phyloP scores from a whole-genome alignment of 441 rosid genomes.

The Jatropha multifida region DNA sequence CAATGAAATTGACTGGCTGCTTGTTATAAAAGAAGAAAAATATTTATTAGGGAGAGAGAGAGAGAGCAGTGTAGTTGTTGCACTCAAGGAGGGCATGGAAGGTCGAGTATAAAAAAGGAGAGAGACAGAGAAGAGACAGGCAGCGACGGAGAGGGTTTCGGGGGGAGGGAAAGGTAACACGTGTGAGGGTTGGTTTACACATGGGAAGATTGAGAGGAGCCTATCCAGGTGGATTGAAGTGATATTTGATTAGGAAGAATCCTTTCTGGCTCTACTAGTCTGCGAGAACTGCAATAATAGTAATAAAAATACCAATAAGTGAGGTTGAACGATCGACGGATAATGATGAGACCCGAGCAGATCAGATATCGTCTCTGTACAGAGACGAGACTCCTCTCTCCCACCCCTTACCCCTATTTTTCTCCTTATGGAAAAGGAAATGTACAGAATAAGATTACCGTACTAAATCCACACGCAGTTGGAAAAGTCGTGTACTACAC shows the following conservation, averaged over 20 bases:
- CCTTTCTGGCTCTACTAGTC: neutral
- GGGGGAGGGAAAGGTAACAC: neutral
- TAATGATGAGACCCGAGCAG: neutral
- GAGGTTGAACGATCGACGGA: neutral
- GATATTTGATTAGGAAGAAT: neutral
- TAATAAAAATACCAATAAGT: neutral
- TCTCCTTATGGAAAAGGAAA: too few species aligned
- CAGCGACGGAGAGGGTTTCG: neutral
- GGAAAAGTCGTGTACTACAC: slow-evolving; percentile 22
- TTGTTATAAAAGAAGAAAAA: slow-evolving; percentile 14
- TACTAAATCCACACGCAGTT: slow-evolving; percentile 20
- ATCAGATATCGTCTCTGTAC: neutral
- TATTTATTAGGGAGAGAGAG: neutral
- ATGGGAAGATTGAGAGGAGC: neutral
- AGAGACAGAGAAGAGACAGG: neutral
- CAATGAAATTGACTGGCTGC: neutral
- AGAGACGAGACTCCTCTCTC: neutral
- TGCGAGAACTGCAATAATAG: neutral
- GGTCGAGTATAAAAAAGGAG: neutral
- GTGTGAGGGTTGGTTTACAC: slow-evolving; percentile 1
- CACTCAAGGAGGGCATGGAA: slow-evolving; percentile 6
- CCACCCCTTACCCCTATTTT: too few species aligned
- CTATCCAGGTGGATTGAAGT: neutral
- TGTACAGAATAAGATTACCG: neutral
- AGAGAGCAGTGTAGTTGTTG: neutral